Evolutionary conservation across 73 alveolate species (phyloP).

Genomic region (Paramecium pentaurelia): DNA sequence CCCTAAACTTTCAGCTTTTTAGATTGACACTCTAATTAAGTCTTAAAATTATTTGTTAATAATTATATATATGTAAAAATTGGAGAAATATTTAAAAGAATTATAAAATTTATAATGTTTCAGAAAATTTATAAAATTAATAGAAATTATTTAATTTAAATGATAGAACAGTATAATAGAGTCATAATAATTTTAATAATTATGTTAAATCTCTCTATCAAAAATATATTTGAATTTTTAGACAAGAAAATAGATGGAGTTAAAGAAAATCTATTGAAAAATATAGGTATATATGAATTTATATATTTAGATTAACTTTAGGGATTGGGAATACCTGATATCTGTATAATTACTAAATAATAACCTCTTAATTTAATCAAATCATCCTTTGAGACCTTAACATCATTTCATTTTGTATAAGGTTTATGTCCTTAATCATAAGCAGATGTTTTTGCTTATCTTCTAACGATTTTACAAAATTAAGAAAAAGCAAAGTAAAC

Average conservation of each 20-base stretch:
- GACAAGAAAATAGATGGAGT: not conserved
- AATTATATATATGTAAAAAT: no score
- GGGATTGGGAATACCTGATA: not conserved
- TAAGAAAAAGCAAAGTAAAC: not conserved
- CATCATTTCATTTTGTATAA: slow-evolving; percentile 14
- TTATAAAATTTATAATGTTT: no score
- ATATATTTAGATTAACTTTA: not conserved
- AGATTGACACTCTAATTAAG: not conserved
- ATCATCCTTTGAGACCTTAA: not conserved
- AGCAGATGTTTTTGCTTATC: not conserved
- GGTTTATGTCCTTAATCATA: not conserved
- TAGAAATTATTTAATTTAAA: not conserved
- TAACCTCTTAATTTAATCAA: not conserved
- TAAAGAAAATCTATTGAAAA: not conserved
- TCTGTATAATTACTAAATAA: not conserved
- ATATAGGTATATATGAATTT: not conserved
- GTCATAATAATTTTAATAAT: not conserved
- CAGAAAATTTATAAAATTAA: not conserved
- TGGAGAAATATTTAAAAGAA: no score
- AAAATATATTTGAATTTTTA: not conserved
- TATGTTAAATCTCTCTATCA: not conserved
- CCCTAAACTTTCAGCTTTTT: not conserved
- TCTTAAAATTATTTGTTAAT: no score
- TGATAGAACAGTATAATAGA: not conserved
- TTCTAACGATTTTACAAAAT: not conserved